Evolutionary conservation across 495 filamentous ascomycete species (phyloP).

Genomic region (Talaromyces liani): DNA sequence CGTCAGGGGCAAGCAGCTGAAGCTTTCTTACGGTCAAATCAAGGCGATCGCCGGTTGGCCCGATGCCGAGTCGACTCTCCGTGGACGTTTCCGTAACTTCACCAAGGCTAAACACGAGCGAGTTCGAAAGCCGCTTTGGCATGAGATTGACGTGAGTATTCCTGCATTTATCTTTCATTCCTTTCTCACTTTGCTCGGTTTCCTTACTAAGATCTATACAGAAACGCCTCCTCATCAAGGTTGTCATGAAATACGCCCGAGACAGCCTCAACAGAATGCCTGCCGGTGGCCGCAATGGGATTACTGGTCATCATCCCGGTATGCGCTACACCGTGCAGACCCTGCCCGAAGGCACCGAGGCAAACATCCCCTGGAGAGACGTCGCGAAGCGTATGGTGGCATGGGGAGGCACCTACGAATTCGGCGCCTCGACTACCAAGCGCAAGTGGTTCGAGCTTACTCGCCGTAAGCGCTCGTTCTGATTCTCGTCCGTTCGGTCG

Average conservation of each 20-base stretch:
- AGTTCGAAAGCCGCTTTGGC: constrained; percentile 75
- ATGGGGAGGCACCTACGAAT: constrained; percentile 73
- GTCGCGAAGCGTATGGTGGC: constrained; percentile 64
- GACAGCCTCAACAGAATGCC: not conserved
- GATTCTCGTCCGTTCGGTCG: not conserved
- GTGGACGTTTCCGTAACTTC: constrained; percentile 70
- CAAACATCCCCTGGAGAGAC: constrained; percentile 74
- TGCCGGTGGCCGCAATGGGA: not conserved
- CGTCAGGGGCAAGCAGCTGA: constrained; percentile 52
- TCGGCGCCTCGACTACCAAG: constrained; percentile 81
- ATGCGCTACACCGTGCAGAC: not conserved
- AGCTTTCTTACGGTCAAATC: constrained; percentile 77
- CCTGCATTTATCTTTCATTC: not conserved
- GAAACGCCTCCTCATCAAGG: not conserved
- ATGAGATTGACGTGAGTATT: constrained; percentile 62
- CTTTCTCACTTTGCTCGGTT: not conserved
- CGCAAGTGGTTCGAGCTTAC: constrained; percentile 59
- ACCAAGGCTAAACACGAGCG: constrained; percentile 70
- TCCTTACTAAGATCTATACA: not conserved
- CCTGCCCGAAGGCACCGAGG: constrained; percentile 10
- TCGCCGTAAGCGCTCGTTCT: not conserved
- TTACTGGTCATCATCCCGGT: not conserved
- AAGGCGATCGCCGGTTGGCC: constrained; percentile 53
- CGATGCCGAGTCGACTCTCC: constrained; percentile 82
- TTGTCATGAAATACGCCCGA: not conserved